These are phyloP conservation scores for Camillea tinctor DNA, from an alignment of 2,329 filamentous ascomycete species.

Conservation along the genomic window DNA sequence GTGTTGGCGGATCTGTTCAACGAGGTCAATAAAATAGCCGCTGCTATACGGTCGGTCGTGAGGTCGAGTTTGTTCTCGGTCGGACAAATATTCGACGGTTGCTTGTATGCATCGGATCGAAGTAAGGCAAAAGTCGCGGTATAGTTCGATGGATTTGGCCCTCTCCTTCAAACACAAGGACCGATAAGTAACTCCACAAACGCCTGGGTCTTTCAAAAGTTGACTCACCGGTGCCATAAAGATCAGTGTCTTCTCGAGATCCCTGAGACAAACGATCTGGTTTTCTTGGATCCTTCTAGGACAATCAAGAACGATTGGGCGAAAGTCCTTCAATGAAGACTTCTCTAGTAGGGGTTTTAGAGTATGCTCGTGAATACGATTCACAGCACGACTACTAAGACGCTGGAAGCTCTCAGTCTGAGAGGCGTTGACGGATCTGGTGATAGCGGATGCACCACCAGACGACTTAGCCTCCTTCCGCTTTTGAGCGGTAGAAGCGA, in stretches of 20 bases:
- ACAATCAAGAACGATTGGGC: conserved; percentile 74
- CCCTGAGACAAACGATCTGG: conserved; percentile 85
- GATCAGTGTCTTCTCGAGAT: conserved; percentile 90
- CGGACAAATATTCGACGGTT: conserved; percentile 80
- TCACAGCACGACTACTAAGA: conserved; percentile 68
- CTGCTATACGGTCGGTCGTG: conserved; percentile 89
- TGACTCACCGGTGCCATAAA: conserved; percentile 92
- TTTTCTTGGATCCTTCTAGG: conserved; percentile 78
- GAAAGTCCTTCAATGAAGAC: conserved; percentile 73
- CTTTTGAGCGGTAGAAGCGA: conserved; percentile 61
- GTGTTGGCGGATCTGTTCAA: conserved; percentile 90
- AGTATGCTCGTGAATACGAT: conserved; percentile 77
- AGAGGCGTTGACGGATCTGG: conserved; percentile 53
- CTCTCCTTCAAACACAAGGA: conserved; percentile 74
- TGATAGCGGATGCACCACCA: conserved; percentile 56
- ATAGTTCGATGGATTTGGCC: conserved; percentile 67
- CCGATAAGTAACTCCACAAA: conserved; percentile 67
- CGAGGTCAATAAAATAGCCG: conserved; percentile 94
- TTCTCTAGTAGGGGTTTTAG: conserved; percentile 76
- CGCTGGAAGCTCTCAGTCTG: conserved; percentile 52
- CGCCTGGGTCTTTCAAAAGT: conserved; percentile 48
- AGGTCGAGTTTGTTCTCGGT: conserved; percentile 81
- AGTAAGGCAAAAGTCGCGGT: conserved; percentile 85
- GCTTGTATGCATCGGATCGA: conserved; percentile 89
- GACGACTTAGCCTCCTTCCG: conserved; percentile 42